These are phyloP conservation scores for Boletus edulis DNA, from an alignment of 768 basidiomycete genomes.

Conservation along the genomic window DNA sequence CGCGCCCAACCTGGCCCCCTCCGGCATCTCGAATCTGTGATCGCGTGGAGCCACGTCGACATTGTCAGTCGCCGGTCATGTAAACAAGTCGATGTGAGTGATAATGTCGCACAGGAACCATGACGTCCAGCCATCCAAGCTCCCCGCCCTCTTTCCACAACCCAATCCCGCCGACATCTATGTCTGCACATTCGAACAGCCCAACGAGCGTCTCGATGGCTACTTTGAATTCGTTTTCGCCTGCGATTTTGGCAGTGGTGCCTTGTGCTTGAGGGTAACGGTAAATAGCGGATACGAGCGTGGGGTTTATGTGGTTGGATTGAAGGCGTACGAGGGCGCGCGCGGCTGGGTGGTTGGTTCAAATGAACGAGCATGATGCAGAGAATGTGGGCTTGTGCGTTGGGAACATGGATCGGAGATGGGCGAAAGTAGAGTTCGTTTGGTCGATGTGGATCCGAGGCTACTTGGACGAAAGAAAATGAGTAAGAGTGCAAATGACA, in stretches of 20 bases:
- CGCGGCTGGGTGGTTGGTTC: conserved; percentile 44
- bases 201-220: conserved; percentile 50
- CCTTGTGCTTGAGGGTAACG: conserved; percentile 73
- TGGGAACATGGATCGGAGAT: conserved; percentile 55
- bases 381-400: not conserved
- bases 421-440: conserved; percentile 56
- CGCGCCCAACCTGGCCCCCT: conserved; percentile 44
- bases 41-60: conserved; percentile 17
- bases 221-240: conserved; percentile 51
- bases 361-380: not conserved
- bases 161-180: conserved; percentile 49
- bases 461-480: conserved; percentile 25
- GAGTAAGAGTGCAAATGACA: not conserved
- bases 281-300: conserved; percentile 69
- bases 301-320: conserved; percentile 62
- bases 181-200: conserved; percentile 52
- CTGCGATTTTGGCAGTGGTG: conserved; percentile 45
- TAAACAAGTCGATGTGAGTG: too few species aligned
- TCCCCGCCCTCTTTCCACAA: conserved; percentile 56
- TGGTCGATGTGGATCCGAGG: conserved; percentile 46
- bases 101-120: conserved; percentile 57
- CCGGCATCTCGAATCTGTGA: conserved; percentile 58
- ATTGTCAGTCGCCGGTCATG: too few species aligned
- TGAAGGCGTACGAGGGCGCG: conserved; percentile 62
- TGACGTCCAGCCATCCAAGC: conserved; percentile 60